Evolutionary conservation across 1,139 yeast genomes (phyloP).

Genomic region (Nadsonia starkeyi-henricii): DNA sequence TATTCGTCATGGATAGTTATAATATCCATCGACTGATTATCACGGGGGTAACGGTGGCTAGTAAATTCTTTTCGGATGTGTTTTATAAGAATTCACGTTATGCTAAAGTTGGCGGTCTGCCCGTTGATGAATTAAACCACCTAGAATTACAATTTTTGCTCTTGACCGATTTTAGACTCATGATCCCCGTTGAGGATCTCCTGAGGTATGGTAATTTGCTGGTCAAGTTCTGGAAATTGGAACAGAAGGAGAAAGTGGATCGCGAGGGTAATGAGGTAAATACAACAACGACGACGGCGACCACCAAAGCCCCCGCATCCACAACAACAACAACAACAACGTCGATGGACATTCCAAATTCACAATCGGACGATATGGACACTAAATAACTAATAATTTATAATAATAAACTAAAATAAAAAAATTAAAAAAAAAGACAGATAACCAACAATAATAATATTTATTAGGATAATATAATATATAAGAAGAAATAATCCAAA

Average conservation of each 20-base stretch:
- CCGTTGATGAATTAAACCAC: constrained; percentile 84
- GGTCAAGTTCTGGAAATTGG: constrained; percentile 71
- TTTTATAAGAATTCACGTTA: constrained; percentile 92
- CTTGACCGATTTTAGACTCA: constrained; percentile 69
- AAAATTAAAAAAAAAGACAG: too few relatives aligned
- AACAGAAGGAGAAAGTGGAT: constrained; percentile 22
- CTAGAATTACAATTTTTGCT: constrained; percentile 79
- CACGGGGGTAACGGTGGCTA: constrained; percentile 92
- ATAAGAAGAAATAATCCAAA: too few relatives aligned
- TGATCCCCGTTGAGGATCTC: constrained; percentile 82
- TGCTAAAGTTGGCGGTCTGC: constrained; percentile 95
- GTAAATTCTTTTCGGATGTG: constrained; percentile 89
- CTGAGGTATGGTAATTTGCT: constrained; percentile 83
- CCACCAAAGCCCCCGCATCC: too few relatives aligned
- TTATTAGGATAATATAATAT: too few relatives aligned
- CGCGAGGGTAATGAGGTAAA: neutral
- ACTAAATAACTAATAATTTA: too few relatives aligned
- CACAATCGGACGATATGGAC: too few relatives aligned
- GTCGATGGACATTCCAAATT: too few relatives aligned
- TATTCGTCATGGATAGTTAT: constrained; percentile 90
- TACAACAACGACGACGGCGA: too few relatives aligned
- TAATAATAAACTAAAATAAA: too few relatives aligned
- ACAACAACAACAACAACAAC: too few relatives aligned
- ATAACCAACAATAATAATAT: too few relatives aligned
- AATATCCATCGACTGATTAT: constrained; percentile 88